Evolutionary conservation across 2,329 filamentous ascomycete genomes (phyloP).

Genomic region (Trichoderma simmonsii): DNA sequence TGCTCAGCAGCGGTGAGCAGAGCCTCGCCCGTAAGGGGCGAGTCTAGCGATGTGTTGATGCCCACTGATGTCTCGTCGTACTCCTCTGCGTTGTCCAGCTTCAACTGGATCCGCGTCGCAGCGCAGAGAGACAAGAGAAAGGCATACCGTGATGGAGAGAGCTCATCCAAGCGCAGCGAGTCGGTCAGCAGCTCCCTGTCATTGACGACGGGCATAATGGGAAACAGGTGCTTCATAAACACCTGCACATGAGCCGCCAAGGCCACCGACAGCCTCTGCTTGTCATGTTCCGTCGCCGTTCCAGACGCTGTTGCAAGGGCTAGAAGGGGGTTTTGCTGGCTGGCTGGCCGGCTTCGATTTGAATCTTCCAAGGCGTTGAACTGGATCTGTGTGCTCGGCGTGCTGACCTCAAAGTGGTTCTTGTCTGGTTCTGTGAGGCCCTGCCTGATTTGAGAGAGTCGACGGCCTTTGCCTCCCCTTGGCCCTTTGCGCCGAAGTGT

Average conservation of each 20-base stretch:
- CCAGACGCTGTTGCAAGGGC: not conserved
- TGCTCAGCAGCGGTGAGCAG: conserved; percentile 29
- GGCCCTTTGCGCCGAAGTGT: conserved; percentile 31
- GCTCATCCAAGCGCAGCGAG: conserved; percentile 25
- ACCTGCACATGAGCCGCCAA: conserved; percentile 29
- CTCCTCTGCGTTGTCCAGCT: conserved; percentile 24
- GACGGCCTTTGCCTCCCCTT: conserved; percentile 29
- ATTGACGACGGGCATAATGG: conserved; percentile 33
- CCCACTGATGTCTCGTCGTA: conserved; percentile 21
- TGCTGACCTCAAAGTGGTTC: conserved; percentile 25
- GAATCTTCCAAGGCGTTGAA: not conserved
- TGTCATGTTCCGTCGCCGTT: conserved; percentile 16
- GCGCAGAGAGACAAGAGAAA: conserved; percentile 31
- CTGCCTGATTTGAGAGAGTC: conserved; percentile 30
- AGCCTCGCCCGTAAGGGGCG: conserved; percentile 27
- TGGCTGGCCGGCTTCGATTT: not conserved
- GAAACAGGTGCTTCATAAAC: conserved; percentile 32
- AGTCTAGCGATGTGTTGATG: conserved; percentile 22
- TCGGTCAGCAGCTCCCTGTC: conserved; percentile 29
- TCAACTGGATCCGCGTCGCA: conserved; percentile 30
- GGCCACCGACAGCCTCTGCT: conserved; percentile 24
- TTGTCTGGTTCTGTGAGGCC: conserved; percentile 20
- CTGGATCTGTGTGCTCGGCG: conserved; percentile 17
- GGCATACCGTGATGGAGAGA: conserved; percentile 29
- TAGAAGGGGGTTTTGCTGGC: not conserved